Evolutionary conservation across 2,329 filamentous ascomycete genomes (phyloP), one percentile per base, ranked within the genome.

Genomic region (Botrytis squamosa): DNA sequence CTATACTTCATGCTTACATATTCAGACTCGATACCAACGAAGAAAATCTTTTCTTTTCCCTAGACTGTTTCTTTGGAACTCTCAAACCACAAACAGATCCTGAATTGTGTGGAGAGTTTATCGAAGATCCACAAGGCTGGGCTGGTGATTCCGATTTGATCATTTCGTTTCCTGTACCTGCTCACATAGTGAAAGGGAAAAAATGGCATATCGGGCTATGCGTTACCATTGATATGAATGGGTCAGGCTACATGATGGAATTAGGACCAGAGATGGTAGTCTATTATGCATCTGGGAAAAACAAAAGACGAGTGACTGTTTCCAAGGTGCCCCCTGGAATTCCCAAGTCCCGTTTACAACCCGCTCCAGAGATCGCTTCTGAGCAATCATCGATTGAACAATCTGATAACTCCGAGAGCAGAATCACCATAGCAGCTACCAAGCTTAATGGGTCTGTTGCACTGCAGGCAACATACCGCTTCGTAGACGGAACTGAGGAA

Each of bases 271-370:
- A 22, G 38, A 14, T 33, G n/a, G 9, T 49, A 10, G 29, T 66
- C 14, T 66, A 2, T 25, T 25, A 18, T 29, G 42, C 36, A 2
- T 36, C 42, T 22, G 42, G 42, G 25, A 66, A 49, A 42, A 49
- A 40, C 25, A 55, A 36, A n/a, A 49, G n/a, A 4, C 65, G 65
- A 22, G 46, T 68, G 12, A 68, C 46, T 55, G 20, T 68, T 55
- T 68, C 65, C 22, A 68, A 68, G 22, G 65, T 57, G 46, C 33
- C 65, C 4, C 65, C 46, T 5, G 33, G 46, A n/a, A 68, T 68
- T 40, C 36, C 46, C 2, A 68, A 55, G 29, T 25, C 25, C n/a
- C 65, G 65, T 20, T 38, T 57, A 40, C 65, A 55, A 22, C 65
- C 38, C 52, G 18, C 10, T 66, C 42, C 60, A 57, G 52, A 57